Conservation (phyloP, 2,329 filamentous ascomycete species). For the Colletotrichum horii region DNA sequence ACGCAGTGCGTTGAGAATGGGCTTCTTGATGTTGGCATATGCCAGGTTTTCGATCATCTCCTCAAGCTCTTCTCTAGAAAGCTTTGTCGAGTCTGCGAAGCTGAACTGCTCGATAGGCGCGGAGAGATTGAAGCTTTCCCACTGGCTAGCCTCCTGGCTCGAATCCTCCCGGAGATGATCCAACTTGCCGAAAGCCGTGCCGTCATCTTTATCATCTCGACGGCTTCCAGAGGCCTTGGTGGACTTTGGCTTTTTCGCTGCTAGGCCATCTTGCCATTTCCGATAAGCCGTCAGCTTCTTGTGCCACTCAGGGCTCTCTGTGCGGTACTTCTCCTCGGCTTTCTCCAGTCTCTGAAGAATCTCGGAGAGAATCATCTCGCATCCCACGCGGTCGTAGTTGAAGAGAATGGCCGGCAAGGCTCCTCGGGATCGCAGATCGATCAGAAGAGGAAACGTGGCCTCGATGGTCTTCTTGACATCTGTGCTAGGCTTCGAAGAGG, state of each 20-base stretch:
- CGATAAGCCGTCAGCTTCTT: slow-evolving; percentile 50
- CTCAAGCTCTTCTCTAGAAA: slow-evolving; percentile 63
- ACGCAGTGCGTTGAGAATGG: slow-evolving; percentile 64
- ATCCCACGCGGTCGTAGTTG: slow-evolving; percentile 73
- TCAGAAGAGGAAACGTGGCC: slow-evolving; percentile 56
- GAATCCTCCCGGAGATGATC: slow-evolving; percentile 63
- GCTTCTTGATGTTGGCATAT: slow-evolving; percentile 52
- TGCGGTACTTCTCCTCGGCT: slow-evolving; percentile 48
- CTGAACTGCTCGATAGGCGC: slow-evolving; percentile 67
- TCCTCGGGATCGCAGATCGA: slow-evolving; percentile 64
- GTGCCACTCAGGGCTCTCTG: slow-evolving; percentile 64
- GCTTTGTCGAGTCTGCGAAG: slow-evolving; percentile 67
- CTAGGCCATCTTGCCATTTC: slow-evolving; percentile 34
- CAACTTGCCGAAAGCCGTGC: slow-evolving; percentile 49
- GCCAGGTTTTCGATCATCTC: slow-evolving; percentile 56
- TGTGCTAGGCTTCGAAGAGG: background rate
- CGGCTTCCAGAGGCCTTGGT: background rate
- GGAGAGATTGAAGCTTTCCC: slow-evolving; percentile 71
- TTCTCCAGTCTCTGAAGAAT: slow-evolving; percentile 58
- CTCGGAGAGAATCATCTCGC: slow-evolving; percentile 61
- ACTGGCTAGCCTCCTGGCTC: slow-evolving; percentile 58
- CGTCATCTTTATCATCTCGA: slow-evolving; percentile 30
- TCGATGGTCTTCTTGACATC: slow-evolving; percentile 5
- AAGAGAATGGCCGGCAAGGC: slow-evolving; percentile 78
- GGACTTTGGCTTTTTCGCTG: slow-evolving; percentile 37